Evolutionary conservation across 2,329 filamentous ascomycete species (phyloP).

Genomic region (Ceratocystis ficicola): DNA sequence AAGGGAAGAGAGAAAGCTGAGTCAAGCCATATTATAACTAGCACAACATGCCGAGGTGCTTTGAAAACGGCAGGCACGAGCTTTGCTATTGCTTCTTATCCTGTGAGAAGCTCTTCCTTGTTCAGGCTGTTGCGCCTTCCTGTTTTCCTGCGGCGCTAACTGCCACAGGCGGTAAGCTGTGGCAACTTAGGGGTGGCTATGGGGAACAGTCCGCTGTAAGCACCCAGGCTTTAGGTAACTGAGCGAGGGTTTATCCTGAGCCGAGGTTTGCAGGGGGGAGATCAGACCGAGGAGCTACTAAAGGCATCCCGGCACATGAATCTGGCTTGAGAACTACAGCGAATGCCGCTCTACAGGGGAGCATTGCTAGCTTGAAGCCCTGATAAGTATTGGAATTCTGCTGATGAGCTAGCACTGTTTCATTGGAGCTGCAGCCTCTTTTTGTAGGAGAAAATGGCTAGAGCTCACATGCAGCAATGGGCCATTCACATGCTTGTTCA

Average conservation of each 20-base stretch:
- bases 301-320: conserved; percentile 3
- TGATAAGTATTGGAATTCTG: too few relatives aligned
- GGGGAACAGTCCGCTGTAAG: neutral
- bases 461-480: neutral
- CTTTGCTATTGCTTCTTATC: neutral
- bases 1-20: neutral
- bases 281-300: conserved; percentile 8
- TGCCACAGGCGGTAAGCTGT: neutral
- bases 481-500: neutral
- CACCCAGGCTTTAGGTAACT: neutral
- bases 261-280: conserved; percentile 10
- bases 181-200: neutral
- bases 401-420: neutral
- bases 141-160: neutral
- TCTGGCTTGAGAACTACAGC: conserved; percentile 10
- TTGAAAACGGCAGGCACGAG: neutral
- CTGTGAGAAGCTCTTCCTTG: neutral
- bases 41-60: conserved; percentile 10
- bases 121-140: conserved; percentile 7
- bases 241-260: conserved; percentile 1
- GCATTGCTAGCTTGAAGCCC: too few relatives aligned
- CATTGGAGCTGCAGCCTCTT: neutral
- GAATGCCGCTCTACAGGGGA: too few relatives aligned
- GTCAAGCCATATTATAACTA: neutral
- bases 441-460: neutral